Evolutionary conservation across 73 alveolate species (phyloP).

Genomic region (Paramecium primaurelia): DNA sequence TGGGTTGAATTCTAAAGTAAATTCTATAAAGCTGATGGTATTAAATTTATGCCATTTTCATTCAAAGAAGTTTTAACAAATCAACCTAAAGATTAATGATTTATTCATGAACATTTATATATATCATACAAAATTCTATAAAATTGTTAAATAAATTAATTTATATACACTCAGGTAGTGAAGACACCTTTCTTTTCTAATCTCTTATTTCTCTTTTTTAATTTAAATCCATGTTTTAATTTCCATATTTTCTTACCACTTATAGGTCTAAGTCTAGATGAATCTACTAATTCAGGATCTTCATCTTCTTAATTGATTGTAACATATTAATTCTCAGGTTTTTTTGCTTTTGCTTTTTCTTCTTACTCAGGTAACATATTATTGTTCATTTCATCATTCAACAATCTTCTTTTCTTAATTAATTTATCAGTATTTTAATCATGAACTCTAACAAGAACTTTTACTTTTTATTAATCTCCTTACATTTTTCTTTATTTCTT

Average conservation of each 20-base stretch:
- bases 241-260: conserved; percentile 56
- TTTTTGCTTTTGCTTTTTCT: not conserved
- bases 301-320: conserved; percentile 43
- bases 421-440: not conserved
- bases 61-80: conserved; percentile 44
- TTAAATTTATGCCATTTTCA: conserved; percentile 87
- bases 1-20: conserved; percentile 99
- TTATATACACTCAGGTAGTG: conserved; percentile 53
- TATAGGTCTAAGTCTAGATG: conserved; percentile 47
- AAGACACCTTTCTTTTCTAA: conserved; percentile 60
- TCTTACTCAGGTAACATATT: conserved; percentile 27
- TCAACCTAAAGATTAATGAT: not conserved
- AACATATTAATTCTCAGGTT: conserved; percentile 31
- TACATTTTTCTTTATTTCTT: conserved; percentile 26
- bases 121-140: not conserved
- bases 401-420: not conserved
- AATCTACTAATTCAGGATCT: conserved; percentile 38
- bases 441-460: not conserved
- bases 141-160: not conserved
- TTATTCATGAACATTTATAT: not conserved
- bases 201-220: conserved; percentile 56
- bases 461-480: not conserved
- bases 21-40: conserved; percentile 96
- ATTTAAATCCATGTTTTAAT: conserved; percentile 55
- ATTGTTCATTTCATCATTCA: not conserved